Conservation (phyloP, 1,284 basidiomycete species). For the Ceratobasidium sp. region DNA sequence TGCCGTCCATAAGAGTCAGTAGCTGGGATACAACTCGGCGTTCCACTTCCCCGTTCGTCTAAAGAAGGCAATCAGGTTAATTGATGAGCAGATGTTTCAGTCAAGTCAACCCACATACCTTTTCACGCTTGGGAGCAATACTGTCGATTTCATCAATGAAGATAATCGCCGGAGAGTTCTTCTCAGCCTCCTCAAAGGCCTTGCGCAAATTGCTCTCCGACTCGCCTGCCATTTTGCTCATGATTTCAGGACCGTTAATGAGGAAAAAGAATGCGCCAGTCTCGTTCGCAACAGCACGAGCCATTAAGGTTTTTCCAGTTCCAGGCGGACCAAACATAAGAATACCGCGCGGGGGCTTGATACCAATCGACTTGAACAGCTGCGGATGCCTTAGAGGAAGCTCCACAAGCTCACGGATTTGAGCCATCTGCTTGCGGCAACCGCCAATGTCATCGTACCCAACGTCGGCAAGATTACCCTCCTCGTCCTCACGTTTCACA, state of each 20-base stretch:
- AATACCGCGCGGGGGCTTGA: constrained; percentile 98
- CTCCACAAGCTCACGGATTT: constrained; percentile 99
- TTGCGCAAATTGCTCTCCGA: constrained; percentile 97
- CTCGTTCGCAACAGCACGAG: constrained; percentile 98
- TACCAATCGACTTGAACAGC: constrained; percentile 99
- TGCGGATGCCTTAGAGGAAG: constrained; percentile 97
- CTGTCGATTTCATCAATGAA: constrained; percentile 99
- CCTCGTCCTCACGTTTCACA: constrained; percentile 98
- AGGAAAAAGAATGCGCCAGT: constrained; percentile 99
- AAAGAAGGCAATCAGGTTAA: constrained; percentile 23
- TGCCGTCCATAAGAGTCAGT: constrained; percentile 97
- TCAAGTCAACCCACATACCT: constrained; percentile 63
- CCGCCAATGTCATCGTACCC: constrained; percentile 99
- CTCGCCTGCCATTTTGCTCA: constrained; percentile 99
- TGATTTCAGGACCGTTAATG: constrained; percentile 99
- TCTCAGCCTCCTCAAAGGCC: constrained; percentile 99
- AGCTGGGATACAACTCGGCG: constrained; percentile 98
- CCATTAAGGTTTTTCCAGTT: constrained; percentile 99
- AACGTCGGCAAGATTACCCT: constrained; percentile 95
- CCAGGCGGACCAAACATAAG: constrained; percentile 97
- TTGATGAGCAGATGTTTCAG: constrained; percentile 43
- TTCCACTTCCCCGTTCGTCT: constrained; percentile 99
- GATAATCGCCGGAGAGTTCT: constrained; percentile 99
- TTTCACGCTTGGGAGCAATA: constrained; percentile 99
- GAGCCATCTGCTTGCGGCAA: constrained; percentile 99